Base-by-base conservation (phyloP, 1,284 basidiomycete species). In the Ganoderma leucocontextum region DNA sequence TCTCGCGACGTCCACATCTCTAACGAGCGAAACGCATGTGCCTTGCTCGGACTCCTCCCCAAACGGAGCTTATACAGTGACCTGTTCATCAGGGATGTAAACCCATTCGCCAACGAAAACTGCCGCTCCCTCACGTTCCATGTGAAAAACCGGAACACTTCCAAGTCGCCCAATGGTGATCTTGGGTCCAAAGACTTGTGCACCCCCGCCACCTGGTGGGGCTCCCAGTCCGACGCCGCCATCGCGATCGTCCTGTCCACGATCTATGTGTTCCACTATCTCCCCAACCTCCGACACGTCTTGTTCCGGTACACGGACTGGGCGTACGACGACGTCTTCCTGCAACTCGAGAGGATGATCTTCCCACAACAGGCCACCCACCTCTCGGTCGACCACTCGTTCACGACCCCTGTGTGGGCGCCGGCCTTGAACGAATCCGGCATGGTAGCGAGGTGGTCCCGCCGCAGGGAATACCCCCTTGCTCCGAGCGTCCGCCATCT, bases 241-340 rank as follows among this genome's bases (percentile, higher is more conserved):
- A 29, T 29, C 29, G 29, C 29, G 29, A 29, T 29, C 29, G 1
- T 39, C 39, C 41, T 55, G 55, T 8, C 63, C 60, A 47, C n/a
- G 63, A 2, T 63, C 63, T 60, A 57, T 64, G 44, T 29, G 59
- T 22, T 39, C 39, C 39, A 39, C 9, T 13, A 39, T 13, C 9
- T 39, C 39, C 58, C 55, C 33, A 42, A 60, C 61, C n/a, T 70
- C 19, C 41, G 60, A 17, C 38, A 60, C 22, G 33, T n/a, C 17
- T 42, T 66, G 36, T 60, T 52, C 57, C 49, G 60, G 42, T 49
- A 68, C 59, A 65, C 35, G 41, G 77, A 81, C 70, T 79, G 78
- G 75, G 77, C 76, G 29, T 80, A 78, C 74, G 77, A 78, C 65
- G 77, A 80, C 73, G 61, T 81, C 19, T 80, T 81, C 73, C 75